Base-by-base conservation (phyloP, 2,329 filamentous ascomycete genomes). In the Trichoderma harzianum region DNA sequence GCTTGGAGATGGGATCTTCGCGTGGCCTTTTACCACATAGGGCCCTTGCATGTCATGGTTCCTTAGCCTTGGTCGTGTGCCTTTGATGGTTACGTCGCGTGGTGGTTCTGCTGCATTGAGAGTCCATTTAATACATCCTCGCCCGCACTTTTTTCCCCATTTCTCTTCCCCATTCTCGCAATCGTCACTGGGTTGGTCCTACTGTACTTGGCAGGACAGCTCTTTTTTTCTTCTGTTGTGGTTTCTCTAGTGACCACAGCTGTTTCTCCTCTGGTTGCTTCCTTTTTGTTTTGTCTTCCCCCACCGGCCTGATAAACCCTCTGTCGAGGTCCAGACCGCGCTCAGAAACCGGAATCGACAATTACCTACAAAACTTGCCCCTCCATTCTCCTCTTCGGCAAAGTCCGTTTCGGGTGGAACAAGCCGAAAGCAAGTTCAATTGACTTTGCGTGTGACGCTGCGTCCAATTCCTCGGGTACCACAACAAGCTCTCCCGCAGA, bases 61-160 rank as follows among this genome's bases (percentile, higher is more conserved):
- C 70, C 57, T 58, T 60, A 72, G 70, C 43, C 62, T 72, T 72
- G 64, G 70, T 68, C 70, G 64, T 72, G 70, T 72, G 70, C 64
- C 64, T 58, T 69, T 62, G 39, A 51, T 62, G 30, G 30, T 63
- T 69, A 21, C 62, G 70, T 63, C 58, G 70, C 57, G 57, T 71
- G 39, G 62, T 58, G 39, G 32, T 43, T 18, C 16, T 63, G 18
- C 26, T 64, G 10, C 26, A 30, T 57, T 26, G 63, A 14, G 28
- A 51, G 28, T 47, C 24, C 58, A 62, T 68, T 68, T 68, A 72
- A 67, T 53, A 67, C 70, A 62, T 18, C 12, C 58, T 69, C 67
- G 32, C 39, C 67, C 67, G 67, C 67, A 36, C 66, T 34, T 60
- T 47, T 53, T 30, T 7, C 26, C 26, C 14, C 3, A 10, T 18